Evolutionary conservation across 1,284 basidiomycete genomes (phyloP), one percentile per base, ranked within the genome.

Genomic region (Sparassis latifolia): DNA sequence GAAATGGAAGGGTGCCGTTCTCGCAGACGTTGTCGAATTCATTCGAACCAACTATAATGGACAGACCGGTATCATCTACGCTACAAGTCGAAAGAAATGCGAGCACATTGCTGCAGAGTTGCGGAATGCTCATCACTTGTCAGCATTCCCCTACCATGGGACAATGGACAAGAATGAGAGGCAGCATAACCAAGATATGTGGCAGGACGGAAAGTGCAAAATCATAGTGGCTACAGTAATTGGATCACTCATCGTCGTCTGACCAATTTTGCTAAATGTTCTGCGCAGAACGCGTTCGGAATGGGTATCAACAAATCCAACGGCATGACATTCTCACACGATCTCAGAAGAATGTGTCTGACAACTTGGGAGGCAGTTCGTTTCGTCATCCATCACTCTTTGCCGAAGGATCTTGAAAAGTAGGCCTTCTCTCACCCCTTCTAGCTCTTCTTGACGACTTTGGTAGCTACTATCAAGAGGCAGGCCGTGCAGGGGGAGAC

Each of bases 271-370:
- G 20, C 20, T 20, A 4, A n/a, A 32, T 47, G 30, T 38, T 5
- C 4, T 10, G 20, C 33, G 27, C 47, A 59, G 52, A 58, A 92
- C 57, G 92, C 92, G 0, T 98, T 98, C 65, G 96, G 96, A 6
- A 97, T 99, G 96, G 96, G 95, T 12, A 95, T 98, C 53, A 93
- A 98, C 70, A 97, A 97, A 65, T 70, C 84, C 0, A 80, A 92
- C 59, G 82, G 82, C 83, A 60, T 50, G 74, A 1, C 20, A 20
- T 53, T 5, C 20, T 20, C 20, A 20, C 20, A 20, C 20, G 20
- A 20, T 20, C 20, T 20, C 20, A 20, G 20, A 20, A 20, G 20
- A 20, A 20, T 20, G 20, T 20, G 20, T 20, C 20, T 20, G 20
- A 20, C 20, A 20, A 20, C 20, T 20, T 20, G 20, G 20, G 20